Evolutionary conservation across 495 filamentous ascomycete species (phyloP), one percentile per base, ranked within the genome.

Genomic region (Hypoxylon fuscum): DNA sequence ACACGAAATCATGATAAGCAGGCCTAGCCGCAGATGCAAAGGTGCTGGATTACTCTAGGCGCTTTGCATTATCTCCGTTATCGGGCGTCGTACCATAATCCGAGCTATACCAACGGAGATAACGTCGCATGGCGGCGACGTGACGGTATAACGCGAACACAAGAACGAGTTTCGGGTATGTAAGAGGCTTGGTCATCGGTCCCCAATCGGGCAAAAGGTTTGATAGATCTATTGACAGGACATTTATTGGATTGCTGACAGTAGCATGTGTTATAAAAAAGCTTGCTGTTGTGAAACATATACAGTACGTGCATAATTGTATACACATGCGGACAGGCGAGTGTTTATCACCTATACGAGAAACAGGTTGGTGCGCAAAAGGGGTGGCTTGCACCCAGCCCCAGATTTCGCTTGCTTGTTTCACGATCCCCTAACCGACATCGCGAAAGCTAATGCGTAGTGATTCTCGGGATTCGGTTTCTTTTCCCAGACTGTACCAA

Each of bases 61-160:
- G 21, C 59, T 48, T 31, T 34, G 35, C 58, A 62, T 67, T 67
- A 67, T 67, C 64, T 67, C 64, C 64, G 64, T 67, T 67, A 67
- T 67, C 64, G 64, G 64, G 58, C 54, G 58, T 63, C 48, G 53
- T 55, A 49, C 48, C 29, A 42, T 57, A 20, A 29, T 20, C 42
- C 35, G 25, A 55, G 40, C 47, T 46, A 50, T 55, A 21, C 53
- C 48, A 51, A 53, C 62, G 62, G 62, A 67, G 64, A 67, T 67
- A 62, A 63, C 43, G 62, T 46, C 52, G 46, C 57, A 61, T 61
- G 45, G 50, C 45, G 23, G 46, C 21, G 35, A 53, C 53, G 21
- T 44, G 51, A 56, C 43, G 46, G 40, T 29, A 15, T 40, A 44
- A 38, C 49, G 10, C 12, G 25, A 35, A 49, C 35, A 44, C 50